Evolutionary conservation across 2,329 filamentous ascomycete genomes (phyloP).

Genomic region (Scleromitrula shiraiana): DNA sequence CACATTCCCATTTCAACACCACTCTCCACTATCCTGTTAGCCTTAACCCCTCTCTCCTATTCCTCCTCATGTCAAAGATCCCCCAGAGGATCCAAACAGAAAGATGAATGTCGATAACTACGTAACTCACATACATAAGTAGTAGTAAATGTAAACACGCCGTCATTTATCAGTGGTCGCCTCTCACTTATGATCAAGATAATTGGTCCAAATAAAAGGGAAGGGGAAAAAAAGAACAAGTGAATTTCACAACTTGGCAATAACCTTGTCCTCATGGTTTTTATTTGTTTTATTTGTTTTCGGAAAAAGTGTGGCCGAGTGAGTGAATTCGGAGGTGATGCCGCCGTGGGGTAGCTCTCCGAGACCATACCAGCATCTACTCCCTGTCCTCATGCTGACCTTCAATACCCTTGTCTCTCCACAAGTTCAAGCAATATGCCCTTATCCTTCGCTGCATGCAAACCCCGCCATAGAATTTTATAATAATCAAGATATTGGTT

Average conservation of each 20-base stretch:
- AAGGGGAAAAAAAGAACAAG: background rate
- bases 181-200: no score
- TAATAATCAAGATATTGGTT: conserved; percentile 9
- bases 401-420: conserved; percentile 13
- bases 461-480: conserved; percentile 25
- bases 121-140: no score
- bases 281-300: background rate
- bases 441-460: conserved; percentile 24
- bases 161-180: no score
- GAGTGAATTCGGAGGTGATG: conserved; percentile 11
- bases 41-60: no score
- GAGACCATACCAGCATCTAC: conserved; percentile 2
- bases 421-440: conserved; percentile 16
- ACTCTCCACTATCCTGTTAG: no score
- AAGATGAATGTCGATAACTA: no score
- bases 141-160: no score
- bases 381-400: background rate
- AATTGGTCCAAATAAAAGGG: no score
- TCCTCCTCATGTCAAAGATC: no score
- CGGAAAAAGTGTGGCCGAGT: conserved; percentile 15
- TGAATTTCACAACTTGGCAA: no score
- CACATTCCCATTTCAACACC: no score
- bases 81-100: no score
- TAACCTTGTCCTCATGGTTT: background rate
- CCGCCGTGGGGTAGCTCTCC: conserved; percentile 7